Conservation (phyloP, 1,284 basidiomycete species). For the Xerocomus amazonicus region DNA sequence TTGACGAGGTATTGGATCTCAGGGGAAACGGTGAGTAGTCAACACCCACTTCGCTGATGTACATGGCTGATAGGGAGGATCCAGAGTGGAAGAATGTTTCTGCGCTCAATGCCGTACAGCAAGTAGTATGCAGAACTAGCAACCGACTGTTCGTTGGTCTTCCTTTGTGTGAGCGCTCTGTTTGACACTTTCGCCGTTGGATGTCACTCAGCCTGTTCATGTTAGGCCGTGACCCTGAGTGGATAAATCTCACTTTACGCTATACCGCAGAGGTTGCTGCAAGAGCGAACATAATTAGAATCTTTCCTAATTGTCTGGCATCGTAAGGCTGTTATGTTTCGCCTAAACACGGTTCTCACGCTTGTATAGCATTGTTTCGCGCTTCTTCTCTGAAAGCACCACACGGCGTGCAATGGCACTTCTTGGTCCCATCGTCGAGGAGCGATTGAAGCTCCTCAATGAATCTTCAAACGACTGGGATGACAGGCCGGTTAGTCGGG, state of each 20-base stretch:
- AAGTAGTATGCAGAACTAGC: conserved; percentile 32
- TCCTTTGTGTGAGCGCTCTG: conserved; percentile 33
- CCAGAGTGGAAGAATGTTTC: conserved; percentile 30
- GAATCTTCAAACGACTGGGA: conserved; percentile 36
- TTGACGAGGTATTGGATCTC: conserved; percentile 22
- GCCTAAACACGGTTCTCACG: background rate
- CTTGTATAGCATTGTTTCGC: conserved; percentile 1
- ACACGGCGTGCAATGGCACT: conserved; percentile 22
- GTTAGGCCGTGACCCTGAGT: conserved; percentile 40
- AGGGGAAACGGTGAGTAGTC: conserved; percentile 10
- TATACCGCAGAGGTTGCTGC: conserved; percentile 36
- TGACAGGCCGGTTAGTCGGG: conserved; percentile 35
- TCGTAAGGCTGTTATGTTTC: conserved; percentile 29
- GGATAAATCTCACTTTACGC: conserved; percentile 33
- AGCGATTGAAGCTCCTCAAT: conserved; percentile 31
- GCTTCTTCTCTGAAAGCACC: conserved; percentile 1
- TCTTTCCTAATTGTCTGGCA: conserved; percentile 38
- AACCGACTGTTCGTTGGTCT: conserved; percentile 39
- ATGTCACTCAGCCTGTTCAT: background rate
- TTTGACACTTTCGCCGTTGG: background rate
- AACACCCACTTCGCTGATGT: background rate
- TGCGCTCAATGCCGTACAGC: conserved; percentile 16
- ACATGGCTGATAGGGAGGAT: background rate
- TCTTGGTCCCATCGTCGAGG: conserved; percentile 35
- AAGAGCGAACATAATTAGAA: conserved; percentile 27